Evolutionary conservation across 139 green algal species (phyloP), one percentile per base, ranked within the genome.

Genomic region (Haematococcus sp.): DNA sequence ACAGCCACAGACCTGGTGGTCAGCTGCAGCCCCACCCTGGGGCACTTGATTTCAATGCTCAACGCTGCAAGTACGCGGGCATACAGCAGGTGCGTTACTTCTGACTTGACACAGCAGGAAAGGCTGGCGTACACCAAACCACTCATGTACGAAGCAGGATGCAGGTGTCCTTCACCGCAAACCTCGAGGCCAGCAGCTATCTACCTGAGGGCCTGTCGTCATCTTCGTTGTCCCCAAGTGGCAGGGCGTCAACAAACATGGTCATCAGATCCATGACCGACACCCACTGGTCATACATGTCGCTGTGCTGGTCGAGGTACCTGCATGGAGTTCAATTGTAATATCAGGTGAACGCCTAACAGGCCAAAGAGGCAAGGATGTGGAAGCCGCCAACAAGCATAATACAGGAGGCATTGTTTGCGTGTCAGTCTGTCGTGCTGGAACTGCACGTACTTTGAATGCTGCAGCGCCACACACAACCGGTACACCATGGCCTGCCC

Each of bases 161-260:
- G n/a, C n/a, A n/a, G n/a, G n/a, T n/a, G n/a, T n/a, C n/a, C n/a
- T n/a, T n/a, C n/a, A n/a, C n/a, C n/a, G n/a, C n/a, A n/a, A n/a
- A n/a, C n/a, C n/a, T n/a, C n/a, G n/a, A n/a, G n/a, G n/a, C n/a
- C n/a, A n/a, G n/a, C n/a, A n/a, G n/a, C n/a, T n/a, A n/a, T n/a
- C n/a, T 54, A 74, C 51, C 68, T 56, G 31, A 74, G 23, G 32
- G 19, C 15, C 49, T 32, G 51, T 32, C 7, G 16, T 75, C 74
- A 40, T 78, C 71, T 11, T 49, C 40, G 11, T 49, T 49, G 0
- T 84, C 78, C 63, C 75, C 34, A 1, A 54, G 60, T 2, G 79
- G 79, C 27, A 80, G 69, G 1, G 79, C 79, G 20, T 81, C 79
- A 23, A 77, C 74, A 70, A 84, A 84, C 22, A 70, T 81, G 56